Base-by-base conservation (phyloP, 768 basidiomycete genomes). In the Cubamyces lactineus region DNA sequence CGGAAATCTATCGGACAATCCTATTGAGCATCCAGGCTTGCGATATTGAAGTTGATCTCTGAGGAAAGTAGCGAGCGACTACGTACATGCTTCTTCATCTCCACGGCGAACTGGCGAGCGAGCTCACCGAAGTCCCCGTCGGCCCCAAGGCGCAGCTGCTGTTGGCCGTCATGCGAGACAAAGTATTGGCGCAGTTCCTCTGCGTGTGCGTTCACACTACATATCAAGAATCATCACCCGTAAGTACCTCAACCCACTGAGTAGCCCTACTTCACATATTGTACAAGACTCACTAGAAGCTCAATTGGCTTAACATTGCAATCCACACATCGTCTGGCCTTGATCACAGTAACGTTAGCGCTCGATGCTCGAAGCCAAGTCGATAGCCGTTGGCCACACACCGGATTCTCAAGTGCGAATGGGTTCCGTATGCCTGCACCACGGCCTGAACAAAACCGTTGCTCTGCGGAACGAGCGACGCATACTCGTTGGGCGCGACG, bases 281-380 rank as follows among this genome's bases (percentile, higher is more conserved):
- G 2, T 1, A 50, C 7, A 8, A 15, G 48, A 46, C 64, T 12
- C 28, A 65, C 64, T 65, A 77, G 61, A 76, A 70, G 55, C 70
- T 77, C 62, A 78, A 67, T 45, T 79, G 78, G n/a, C 64, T 68
- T 6, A 79, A 61, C 43, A 81, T 79, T 0, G 78, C 75, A 2
- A 77, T 68, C 79, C 82, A 83, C 39, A 83, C 74, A 66, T 84
- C 82, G 56, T 84, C 82, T 5, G 82, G 82, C 9, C 82, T 65
- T 74, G 26, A 82, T 66, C n/a, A n/a, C n/a, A 55, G 34, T 11
- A 79, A 7, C 17, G 28, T 57, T 1, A 19, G 24, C 38, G 9
- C 11, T 12, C 48, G 30, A 2, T 4, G n/a, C n/a, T n/a, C n/a
- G n/a, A n/a, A n/a, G 4, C 2, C 34, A 2, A 12, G 17, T 5